Conservation (phyloP, 2,329 filamentous ascomycete genomes). For the Mollisia scopiformis region DNA sequence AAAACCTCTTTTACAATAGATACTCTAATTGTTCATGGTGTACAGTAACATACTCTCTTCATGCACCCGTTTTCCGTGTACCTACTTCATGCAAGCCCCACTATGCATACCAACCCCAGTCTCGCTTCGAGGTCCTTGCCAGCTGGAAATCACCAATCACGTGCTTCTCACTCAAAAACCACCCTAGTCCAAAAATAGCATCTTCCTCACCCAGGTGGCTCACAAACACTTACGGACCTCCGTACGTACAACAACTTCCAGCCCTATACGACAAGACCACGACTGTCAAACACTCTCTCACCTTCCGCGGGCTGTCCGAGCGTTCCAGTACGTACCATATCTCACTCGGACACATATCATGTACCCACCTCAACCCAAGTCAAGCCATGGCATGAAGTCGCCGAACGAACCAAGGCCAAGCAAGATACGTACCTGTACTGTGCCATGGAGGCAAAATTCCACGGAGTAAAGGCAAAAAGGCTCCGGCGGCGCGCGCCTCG, state of each 20-base stretch:
- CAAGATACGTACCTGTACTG: too few species aligned
- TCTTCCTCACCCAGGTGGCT: slow-evolving; percentile 14
- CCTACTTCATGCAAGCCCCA: background rate
- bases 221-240: background rate
- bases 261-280: background rate
- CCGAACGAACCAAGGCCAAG: too few species aligned
- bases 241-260: background rate
- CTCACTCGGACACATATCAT: too few species aligned
- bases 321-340: too few species aligned
- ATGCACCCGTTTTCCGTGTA: background rate
- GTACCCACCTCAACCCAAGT: too few species aligned
- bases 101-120: background rate
- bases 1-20: slow-evolving; percentile 35
- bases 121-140: background rate
- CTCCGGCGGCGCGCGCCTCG: too few species aligned
- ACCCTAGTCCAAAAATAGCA: slow-evolving; percentile 12
- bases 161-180: background rate
- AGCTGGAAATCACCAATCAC: background rate
- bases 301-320: background rate
- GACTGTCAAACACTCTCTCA: background rate
- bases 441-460: too few species aligned
- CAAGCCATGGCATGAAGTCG: background rate
- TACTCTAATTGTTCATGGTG: slow-evolving; percentile 31
- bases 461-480: too few species aligned
- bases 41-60: slow-evolving; percentile 2